These are phyloP conservation scores for Xylariomycetidae sp. DNA, from an alignment of 2,329 filamentous ascomycete species.

Conservation along the genomic window DNA sequence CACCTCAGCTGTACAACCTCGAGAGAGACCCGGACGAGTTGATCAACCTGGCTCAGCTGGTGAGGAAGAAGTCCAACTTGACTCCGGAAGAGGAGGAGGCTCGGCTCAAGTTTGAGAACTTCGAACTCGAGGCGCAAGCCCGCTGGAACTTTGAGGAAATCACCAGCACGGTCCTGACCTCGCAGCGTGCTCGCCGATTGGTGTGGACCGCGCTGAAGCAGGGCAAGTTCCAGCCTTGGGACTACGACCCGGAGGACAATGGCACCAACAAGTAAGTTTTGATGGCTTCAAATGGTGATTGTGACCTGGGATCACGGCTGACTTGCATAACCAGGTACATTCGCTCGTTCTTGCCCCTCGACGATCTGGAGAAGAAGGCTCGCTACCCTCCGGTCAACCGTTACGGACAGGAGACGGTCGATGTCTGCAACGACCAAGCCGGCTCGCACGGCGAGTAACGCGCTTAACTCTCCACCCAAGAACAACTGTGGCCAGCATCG, in stretches of 20 bases:
- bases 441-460: conserved; percentile 38
- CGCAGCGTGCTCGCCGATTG: conserved; percentile 72
- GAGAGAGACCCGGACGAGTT: conserved; percentile 68
- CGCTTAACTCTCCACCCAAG: too few species aligned
- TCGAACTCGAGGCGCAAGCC: conserved; percentile 64
- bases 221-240: conserved; percentile 77
- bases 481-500: too few species aligned
- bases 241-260: conserved; percentile 70
- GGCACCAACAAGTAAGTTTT: conserved; percentile 55
- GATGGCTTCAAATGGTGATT: conserved; percentile 20
- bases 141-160: conserved; percentile 81
- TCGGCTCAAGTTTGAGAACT: conserved; percentile 52
- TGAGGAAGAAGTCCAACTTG: conserved; percentile 30
- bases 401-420: conserved; percentile 42
- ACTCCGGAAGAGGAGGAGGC: conserved; percentile 40
- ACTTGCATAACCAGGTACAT: conserved; percentile 69
- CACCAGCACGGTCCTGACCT: conserved; percentile 65
- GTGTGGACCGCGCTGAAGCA: conserved; percentile 74
- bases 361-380: conserved; percentile 72
- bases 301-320: conserved; percentile 17
- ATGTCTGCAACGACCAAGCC: conserved; percentile 35
- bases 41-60: conserved; percentile 58
- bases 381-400: conserved; percentile 62
- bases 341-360: conserved; percentile 72
- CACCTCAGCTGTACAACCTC: conserved; percentile 79